Percentiles rank a stretch among this genome's conserved stretches.
phyloP scores from a whole-genome alignment of 495 filamentous ascomycete genomes.

The Aspergillus diversus region DNA sequence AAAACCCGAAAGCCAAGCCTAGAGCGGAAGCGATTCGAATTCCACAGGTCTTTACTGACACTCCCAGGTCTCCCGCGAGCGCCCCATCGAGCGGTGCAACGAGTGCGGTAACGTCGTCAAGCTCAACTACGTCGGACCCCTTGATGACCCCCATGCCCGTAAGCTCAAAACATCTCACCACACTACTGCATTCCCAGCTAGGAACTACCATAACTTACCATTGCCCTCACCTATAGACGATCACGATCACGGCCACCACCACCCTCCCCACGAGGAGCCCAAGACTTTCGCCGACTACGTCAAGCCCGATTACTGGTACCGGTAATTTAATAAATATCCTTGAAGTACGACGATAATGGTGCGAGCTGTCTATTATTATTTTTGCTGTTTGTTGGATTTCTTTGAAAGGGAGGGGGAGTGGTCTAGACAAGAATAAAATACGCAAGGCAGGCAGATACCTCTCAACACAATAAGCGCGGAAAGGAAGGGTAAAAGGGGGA shows the following conservation, averaged over 20 bases:
- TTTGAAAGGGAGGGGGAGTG: background rate
- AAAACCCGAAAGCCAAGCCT: background rate
- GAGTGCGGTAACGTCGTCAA: constrained; percentile 96
- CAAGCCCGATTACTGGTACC: constrained; percentile 87
- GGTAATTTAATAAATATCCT: constrained; percentile 32
- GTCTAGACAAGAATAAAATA: constrained; percentile 15
- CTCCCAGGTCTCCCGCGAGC: constrained; percentile 77
- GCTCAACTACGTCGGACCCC: constrained; percentile 91
- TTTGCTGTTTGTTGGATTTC: background rate
- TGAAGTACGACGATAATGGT: constrained; percentile 23
- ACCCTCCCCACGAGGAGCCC: constrained; percentile 71
- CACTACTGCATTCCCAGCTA: too few species aligned
- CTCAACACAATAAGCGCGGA: background rate
- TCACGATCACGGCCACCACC: constrained; percentile 52
- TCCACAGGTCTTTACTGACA: background rate
- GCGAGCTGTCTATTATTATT: constrained; percentile 14
- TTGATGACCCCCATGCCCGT: constrained; percentile 66
- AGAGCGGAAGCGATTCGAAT: background rate
- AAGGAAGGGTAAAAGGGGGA: background rate
- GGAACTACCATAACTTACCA: constrained; percentile 7
- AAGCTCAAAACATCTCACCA: constrained; percentile 25
- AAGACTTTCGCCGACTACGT: constrained; percentile 94
- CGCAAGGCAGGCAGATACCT: constrained; percentile 5
- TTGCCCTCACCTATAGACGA: constrained; percentile 43
- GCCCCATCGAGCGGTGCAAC: constrained; percentile 88